phyloP scores from a whole-genome alignment of 495 filamentous ascomycete species.

The Penicillium psychrofluorescens region DNA sequence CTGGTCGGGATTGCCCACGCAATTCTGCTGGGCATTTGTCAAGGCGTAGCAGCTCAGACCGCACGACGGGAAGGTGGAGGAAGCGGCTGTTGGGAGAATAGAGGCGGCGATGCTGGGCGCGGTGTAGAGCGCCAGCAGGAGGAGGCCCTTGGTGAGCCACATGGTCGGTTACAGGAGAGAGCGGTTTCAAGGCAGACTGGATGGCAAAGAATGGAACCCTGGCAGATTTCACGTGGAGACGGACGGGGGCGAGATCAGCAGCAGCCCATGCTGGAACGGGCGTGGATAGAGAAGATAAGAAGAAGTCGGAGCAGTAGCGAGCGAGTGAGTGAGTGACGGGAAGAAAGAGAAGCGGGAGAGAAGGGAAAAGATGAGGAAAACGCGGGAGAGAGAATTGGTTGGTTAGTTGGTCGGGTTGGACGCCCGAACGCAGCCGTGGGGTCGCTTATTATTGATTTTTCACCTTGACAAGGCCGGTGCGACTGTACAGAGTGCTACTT shows the following conservation, averaged over 20 bases:
- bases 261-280: not conserved
- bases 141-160: not conserved
- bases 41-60: conserved; percentile 40
- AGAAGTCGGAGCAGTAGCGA: not conserved
- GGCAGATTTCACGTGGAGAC: not conserved
- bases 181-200: not conserved
- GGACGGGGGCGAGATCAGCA: not conserved
- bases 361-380: not conserved
- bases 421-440: too few species aligned
- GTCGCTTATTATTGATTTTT: too few species aligned
- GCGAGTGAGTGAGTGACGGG: not conserved
- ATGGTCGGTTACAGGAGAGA: not conserved
- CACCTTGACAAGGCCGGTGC: too few species aligned
- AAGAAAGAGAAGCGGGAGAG: not conserved
- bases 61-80: conserved; percentile 41
- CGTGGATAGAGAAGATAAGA: conserved; percentile 1
- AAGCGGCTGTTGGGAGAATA: conserved; percentile 25
- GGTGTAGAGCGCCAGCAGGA: not conserved
- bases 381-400: not conserved
- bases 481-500: too few species aligned
- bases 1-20: conserved; percentile 25
- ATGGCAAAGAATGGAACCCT: too few species aligned
- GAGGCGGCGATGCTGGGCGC: conserved; percentile 12
- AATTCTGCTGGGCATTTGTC: conserved; percentile 35
- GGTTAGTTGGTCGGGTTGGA: too few species aligned